Base-by-base conservation (phyloP, 2,329 filamentous ascomycete genomes). In the Aspergillus sp. region DNA sequence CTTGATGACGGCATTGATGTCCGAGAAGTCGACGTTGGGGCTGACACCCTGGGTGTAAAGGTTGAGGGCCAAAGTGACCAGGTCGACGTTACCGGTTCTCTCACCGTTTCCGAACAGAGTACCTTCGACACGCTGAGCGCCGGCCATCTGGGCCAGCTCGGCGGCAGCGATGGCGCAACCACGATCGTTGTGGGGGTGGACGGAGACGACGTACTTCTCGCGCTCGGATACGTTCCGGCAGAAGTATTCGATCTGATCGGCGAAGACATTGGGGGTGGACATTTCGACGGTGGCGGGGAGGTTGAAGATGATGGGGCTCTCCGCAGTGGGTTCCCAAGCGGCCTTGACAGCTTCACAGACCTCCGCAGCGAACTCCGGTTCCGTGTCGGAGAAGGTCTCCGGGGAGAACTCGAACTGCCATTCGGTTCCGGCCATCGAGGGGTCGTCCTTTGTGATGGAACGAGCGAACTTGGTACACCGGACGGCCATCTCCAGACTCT, bases 171-270 rank as follows among this genome's bases (percentile, higher is more conserved):
- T 85, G 3, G 90, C 91, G 62, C 89, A 95, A 19, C 93, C 93
- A 57, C 94, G 82, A 71, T 97, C 94, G 68, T 97, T 97, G 75
- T 99, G 93, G 8, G 90, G 89, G 71, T 97, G 94, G 49, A 97
- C 81, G 55, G 89, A 95, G 8, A 97, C 88, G 64, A 86, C 89
- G 47, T 96, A 82, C 76, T 91, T 94, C 65, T 96, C 87, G 48
- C 92, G 81, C 72, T 96, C 88, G 0, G 82, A 81, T 67, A 97
- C 91, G 69, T 93, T 81, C 48, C 80, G 83, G 77, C 90, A 95
- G 74, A 99, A 99, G 76, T 90, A 95, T 71, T 99, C 94, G 57
- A 99, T 89, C 76, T 95, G 88, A 68, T 99, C 94, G 46, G 94
- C 94, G 70, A 94, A 99, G 45, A 96, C 83, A 69, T 99, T 99